Evolutionary conservation across 805 yeast species (phyloP).

Genomic region (Barnettozyma wickerhamii): DNA sequence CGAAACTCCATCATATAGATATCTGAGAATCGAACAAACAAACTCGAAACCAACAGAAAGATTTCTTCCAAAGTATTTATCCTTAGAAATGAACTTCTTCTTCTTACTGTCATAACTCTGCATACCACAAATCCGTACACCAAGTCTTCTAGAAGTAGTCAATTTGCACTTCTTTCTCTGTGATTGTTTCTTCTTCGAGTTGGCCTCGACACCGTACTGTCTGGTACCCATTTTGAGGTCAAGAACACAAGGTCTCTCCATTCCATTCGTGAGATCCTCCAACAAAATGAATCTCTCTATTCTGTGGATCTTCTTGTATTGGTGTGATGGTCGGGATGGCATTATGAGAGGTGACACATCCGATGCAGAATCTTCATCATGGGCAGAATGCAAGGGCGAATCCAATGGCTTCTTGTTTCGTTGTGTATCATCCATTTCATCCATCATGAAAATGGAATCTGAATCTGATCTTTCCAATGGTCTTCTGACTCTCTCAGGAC

Average conservation of each 20-base stretch:
- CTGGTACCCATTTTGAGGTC: conserved; percentile 98
- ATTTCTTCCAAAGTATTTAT: conserved; percentile 89
- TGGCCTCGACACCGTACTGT: conserved; percentile 96
- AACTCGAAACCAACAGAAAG: conserved; percentile 71
- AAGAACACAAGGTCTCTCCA: conserved; percentile 82
- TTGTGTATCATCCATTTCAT: conserved; percentile 27
- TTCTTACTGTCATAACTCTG: conserved; percentile 64
- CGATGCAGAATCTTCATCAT: conserved; percentile 9
- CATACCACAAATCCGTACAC: conserved; percentile 94
- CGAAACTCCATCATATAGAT: conserved; percentile 70
- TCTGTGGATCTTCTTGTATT: conserved; percentile 40
- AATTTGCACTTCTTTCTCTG: conserved; percentile 76
- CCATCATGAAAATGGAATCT: conserved; percentile 42
- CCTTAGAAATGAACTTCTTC: conserved; percentile 58
- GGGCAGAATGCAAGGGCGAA: conserved; percentile 1
- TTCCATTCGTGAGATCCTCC: conserved; percentile 85
- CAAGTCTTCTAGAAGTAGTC: conserved; percentile 79
- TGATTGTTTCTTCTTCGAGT: conserved; percentile 61
- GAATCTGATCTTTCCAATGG: conserved; percentile 14
- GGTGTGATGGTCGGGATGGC: conserved; percentile 11
- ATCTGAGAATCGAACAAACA: conserved; percentile 67
- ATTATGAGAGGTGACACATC: conserved; percentile 20
- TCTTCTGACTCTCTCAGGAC: not conserved
- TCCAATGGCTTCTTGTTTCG: not conserved
- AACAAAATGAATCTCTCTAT: conserved; percentile 79